Evolutionary conservation across 139 green algal species (phyloP).

Genomic region (Astrephomene gubernaculifera): DNA sequence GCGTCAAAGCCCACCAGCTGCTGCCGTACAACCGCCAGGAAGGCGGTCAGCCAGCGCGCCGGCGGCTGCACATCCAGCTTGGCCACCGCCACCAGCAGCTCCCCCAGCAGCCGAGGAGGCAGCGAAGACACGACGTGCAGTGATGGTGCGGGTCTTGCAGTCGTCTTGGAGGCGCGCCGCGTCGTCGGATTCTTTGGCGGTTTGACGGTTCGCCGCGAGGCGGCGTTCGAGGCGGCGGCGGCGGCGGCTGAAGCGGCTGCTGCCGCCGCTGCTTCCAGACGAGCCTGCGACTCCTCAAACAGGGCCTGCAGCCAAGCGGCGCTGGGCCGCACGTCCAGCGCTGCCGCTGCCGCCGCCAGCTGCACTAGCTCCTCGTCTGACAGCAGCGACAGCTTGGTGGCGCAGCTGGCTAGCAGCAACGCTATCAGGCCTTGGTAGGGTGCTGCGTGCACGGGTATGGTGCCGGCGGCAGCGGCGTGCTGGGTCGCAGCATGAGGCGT

Average conservation of each 20-base stretch:
- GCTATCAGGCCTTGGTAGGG: neutral
- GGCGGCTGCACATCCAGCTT: constrained; percentile 12
- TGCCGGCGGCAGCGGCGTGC: neutral
- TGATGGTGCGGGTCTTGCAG: too few relatives aligned
- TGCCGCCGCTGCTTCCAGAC: neutral
- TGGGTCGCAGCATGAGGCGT: neutral
- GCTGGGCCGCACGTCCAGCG: neutral
- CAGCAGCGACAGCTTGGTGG: constrained; percentile 37
- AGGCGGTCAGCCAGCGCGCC: neutral
- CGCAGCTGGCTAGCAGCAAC: neutral
- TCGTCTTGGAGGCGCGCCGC: too few relatives aligned
- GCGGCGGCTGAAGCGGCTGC: neutral
- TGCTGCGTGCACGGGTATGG: too few relatives aligned
- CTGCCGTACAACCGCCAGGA: neutral
- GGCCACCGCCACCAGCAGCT: constrained; percentile 20
- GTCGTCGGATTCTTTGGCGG: neutral
- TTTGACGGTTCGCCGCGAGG: neutral
- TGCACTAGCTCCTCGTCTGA: neutral
- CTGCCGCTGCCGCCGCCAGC: neutral
- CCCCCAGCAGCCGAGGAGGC: constrained; percentile 2
- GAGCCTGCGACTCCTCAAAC: neutral
- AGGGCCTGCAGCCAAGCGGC: constrained; percentile 1
- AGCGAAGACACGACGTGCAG: neutral
- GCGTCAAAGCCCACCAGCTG: neutral
- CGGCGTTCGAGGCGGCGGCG: neutral